Evolutionary conservation across 1,284 basidiomycete genomes (phyloP), one percentile per base, ranked within the genome.

Genomic region (Ceratobasidium sp.): DNA sequence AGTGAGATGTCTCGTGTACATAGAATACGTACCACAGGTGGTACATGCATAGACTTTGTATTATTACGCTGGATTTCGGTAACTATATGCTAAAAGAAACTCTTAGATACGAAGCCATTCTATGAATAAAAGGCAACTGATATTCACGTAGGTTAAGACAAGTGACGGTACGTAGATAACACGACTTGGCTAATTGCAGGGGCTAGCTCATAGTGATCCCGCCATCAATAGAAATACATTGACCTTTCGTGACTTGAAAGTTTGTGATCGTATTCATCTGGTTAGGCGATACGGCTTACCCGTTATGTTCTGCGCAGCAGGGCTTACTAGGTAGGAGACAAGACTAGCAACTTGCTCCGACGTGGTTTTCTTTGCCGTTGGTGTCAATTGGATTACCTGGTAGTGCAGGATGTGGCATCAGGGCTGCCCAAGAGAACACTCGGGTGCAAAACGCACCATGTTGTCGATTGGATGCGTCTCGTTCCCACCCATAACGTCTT

Each of bases 151-250:
- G 38, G 38, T 41, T 41, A 41, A 30, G 27, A 30, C 27, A 30
- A 41, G 38, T 41, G 38, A 41, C 10, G 10, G 38, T 41, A 41
- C 38, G 38, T 10, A 41, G 10, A 41, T 41, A 41, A 10, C 38
- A 41, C 38, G 38, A 50, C 20, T 50, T 50, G 48, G 48, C 35
- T n/a, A 62, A 8, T 18, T 38, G 6, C 16, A 14, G 33, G 7
- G 3, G 38, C 65, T 74, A 74, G 30, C 62, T 55, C 70, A 74
- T 74, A 18, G 41, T 14, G 6, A 41, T 18, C 3, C 70, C 70
- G 1, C 70, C 70, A 38, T 74, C 57, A 33, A 74, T 23, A 23
- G 57, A 50, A 20, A 74, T 74, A 52, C 57, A 62, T 74, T 74
- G 70, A 14, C 70, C 70, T 74, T 41, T 46, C 18, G 23, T 10